A percentile compares a stretch with the other conserved stretches of the same genome.
Evolutionary conservation across 176 grass and related monocot genomes (phyloP).

Genomic region (Sorghum bicolor): DNA sequence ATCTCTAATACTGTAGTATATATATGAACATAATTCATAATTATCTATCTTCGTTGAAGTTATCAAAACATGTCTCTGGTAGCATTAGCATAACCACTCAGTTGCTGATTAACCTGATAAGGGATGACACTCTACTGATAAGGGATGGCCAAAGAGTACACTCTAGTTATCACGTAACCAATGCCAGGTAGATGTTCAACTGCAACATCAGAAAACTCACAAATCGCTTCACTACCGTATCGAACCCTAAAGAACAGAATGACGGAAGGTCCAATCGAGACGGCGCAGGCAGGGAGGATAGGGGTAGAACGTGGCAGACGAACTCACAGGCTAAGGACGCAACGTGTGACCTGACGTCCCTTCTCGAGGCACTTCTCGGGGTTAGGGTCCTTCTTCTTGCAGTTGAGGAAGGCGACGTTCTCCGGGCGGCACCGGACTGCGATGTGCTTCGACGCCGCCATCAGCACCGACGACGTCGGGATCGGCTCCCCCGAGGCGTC

Average conservation of each 20-base stretch:
- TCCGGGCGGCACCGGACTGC: conserved; percentile 66
- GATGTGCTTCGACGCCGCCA: conserved; percentile 91
- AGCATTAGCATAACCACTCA: not conserved
- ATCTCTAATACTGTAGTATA: not conserved
- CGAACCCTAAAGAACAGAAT: not conserved
- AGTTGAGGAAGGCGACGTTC: conserved; percentile 93
- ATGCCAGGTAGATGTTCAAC: not conserved
- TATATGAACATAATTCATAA: not conserved
- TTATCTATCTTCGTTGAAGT: not conserved
- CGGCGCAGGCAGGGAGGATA: not conserved
- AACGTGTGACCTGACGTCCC: conserved; percentile 72
- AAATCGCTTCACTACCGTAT: not conserved
- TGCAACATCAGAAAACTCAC: not conserved
- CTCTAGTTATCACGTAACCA: not conserved
- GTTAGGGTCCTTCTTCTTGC: conserved; percentile 95
- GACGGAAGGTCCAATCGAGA: not conserved
- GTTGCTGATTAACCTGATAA: not conserved
- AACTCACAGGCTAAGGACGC: conserved; percentile 78
- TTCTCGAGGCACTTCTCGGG: conserved; percentile 90
- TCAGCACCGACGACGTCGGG: conserved; percentile 77
- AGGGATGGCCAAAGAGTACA: no score
- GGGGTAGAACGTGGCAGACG: not conserved
- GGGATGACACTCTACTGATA: not conserved
- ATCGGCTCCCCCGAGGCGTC: conserved; percentile 78
- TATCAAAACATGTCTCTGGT: not conserved